Evolutionary conservation across 306 rosid genomes (phyloP), one percentile per base, ranked within the genome.

Genomic region (Crataegus laevigata): DNA sequence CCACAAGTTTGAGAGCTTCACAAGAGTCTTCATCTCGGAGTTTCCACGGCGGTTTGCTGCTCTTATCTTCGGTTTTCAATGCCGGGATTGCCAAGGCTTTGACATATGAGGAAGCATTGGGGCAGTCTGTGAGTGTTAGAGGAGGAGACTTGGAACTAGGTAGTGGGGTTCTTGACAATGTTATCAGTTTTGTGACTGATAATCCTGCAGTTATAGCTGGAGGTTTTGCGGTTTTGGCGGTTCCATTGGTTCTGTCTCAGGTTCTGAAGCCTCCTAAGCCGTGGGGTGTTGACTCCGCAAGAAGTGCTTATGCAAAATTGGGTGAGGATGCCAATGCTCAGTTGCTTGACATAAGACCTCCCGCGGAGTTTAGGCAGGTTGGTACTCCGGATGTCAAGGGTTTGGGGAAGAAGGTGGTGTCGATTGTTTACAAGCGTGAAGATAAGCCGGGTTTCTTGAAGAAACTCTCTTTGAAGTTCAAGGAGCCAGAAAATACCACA

Each of bases 241-340:
- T 96, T 65, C 93, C 99, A 4, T 67, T 96, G 77, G 77, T 92
- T 75, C 54, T 96, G 78, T 88, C 92, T 79, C 96, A 89, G 89
- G 63, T 96, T 81, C 72, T 85, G 68, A 86, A 80, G 71, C 82
- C 86, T 79, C 85, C 97, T 58, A 96, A 92, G 88, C 83, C 96
- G 8, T 96, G 88, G 88, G 99, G 96, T 26, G 84, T 87, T 87
- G 99, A 96, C 61, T 90, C 98, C 8, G 97, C 97, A 8, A 92
- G 80, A 73, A 89, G 71, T 87, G 96, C 99, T 51, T 92, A 90
- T 79, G 89, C 85, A 5, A 96, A 85, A 65, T 84, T 96, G 69
- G 89, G 93, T 26, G 97, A 86, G 66, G 93, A 89, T 75, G 86
- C 66, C 63, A 84, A 72, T 85, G 88, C 96, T 80, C 89, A 88